Evolutionary conservation across 805 yeast genomes (phyloP).

Genomic region (Candida endomychidarum): DNA sequence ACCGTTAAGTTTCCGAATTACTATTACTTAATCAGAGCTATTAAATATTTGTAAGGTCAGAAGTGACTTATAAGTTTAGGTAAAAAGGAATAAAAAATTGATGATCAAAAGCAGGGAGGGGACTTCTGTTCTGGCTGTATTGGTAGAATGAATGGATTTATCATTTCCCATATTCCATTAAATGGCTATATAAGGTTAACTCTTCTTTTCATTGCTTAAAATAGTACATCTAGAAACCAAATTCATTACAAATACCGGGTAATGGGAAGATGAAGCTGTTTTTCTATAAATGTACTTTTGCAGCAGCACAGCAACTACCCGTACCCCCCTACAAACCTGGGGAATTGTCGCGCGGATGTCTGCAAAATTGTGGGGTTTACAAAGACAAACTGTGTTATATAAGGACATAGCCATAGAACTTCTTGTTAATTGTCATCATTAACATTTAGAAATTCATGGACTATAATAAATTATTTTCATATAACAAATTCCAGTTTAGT

Average conservation of each 20-base stretch:
- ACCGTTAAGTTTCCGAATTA: too few relatives aligned
- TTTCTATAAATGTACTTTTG: conserved; percentile 5
- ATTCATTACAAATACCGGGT: not conserved
- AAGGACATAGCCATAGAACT: conserved; percentile 5
- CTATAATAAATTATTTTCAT: conserved; percentile 3
- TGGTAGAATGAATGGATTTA: too few relatives aligned
- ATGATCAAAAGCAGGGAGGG: too few relatives aligned
- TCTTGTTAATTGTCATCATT: conserved; percentile 9
- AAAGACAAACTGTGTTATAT: conserved; percentile 1
- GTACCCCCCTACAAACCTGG: conserved; percentile 1
- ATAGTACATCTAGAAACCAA: not conserved
- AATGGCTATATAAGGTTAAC: too few relatives aligned
- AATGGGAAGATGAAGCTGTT: too few relatives aligned
- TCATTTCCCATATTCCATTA: too few relatives aligned
- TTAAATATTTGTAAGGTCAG: too few relatives aligned
- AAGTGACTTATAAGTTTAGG: too few relatives aligned
- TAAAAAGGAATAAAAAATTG: too few relatives aligned
- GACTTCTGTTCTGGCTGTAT: too few relatives aligned
- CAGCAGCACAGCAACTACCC: not conserved
- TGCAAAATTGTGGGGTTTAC: conserved; percentile 4
- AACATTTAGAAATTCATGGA: conserved; percentile 5
- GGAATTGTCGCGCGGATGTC: conserved; percentile 6
- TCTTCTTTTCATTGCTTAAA: too few relatives aligned
- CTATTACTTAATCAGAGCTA: too few relatives aligned
- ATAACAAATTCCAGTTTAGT: not conserved